These are phyloP conservation scores for Paraleonurus japonicus DNA, from an alignment of 257 asterid genomes.

Conservation along the genomic window DNA sequence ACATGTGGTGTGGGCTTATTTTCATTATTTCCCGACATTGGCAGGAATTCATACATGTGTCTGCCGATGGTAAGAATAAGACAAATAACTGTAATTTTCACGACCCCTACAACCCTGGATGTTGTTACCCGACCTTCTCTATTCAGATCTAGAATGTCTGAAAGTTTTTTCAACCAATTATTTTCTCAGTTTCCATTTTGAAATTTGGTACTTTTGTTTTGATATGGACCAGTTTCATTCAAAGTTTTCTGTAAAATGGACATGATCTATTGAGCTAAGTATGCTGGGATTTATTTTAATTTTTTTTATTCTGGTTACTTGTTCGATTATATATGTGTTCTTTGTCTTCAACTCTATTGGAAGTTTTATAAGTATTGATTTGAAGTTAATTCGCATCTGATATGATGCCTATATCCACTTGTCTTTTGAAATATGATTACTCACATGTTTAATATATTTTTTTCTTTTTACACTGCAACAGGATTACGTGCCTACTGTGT, in stretches of 20 bases:
- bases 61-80: neutral
- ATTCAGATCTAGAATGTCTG: neutral
- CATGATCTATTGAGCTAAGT: neutral
- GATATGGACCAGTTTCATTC: slow-evolving; percentile 1
- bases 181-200: neutral
- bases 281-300: neutral
- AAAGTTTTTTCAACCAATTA: neutral
- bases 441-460: slow-evolving; percentile 9
- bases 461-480: slow-evolving; percentile 33
- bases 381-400: slow-evolving; percentile 19
- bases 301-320: neutral
- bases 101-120: neutral
- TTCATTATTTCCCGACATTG: neutral
- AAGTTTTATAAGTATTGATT: neutral
- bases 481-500: slow-evolving; percentile 85
- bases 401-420: slow-evolving; percentile 5
- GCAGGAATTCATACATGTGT: slow-evolving; percentile 6
- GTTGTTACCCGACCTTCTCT: neutral
- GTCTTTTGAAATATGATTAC: slow-evolving; percentile 1
- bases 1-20: slow-evolving; percentile 23
- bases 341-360: neutral
- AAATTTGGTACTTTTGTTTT: neutral
- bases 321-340: neutral
- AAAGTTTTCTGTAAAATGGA: neutral
- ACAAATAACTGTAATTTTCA: neutral